Conservation (phyloP, 2,329 filamentous ascomycete genomes). For the Phyllosticta ampelicida region DNA sequence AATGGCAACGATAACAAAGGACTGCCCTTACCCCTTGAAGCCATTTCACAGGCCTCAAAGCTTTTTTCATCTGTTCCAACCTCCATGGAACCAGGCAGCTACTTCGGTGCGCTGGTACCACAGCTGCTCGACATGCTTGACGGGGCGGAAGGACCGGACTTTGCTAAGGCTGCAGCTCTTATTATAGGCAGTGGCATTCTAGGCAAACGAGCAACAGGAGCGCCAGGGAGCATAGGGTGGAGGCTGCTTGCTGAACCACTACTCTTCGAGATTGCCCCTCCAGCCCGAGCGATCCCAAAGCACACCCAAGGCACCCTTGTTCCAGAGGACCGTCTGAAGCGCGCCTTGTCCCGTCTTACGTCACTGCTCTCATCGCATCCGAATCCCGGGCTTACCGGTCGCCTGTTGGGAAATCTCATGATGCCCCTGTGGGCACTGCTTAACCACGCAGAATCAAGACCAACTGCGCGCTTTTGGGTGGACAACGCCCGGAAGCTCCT, state of each 20-base stretch:
- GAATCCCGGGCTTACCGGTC: constrained; percentile 53
- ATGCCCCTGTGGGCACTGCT: constrained; percentile 54
- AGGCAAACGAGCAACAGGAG: constrained; percentile 51
- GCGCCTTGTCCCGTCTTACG: constrained; percentile 45
- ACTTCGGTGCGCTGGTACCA: constrained; percentile 50
- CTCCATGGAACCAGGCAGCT: constrained; percentile 43
- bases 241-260: constrained; percentile 50
- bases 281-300: not conserved
- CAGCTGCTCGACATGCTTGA: constrained; percentile 54
- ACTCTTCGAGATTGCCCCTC: constrained; percentile 38
- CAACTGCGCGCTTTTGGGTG: constrained; percentile 29
- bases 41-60: constrained; percentile 51
- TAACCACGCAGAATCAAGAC: constrained; percentile 35
- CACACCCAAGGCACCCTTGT: constrained; percentile 21
- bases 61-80: constrained; percentile 51
- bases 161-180: constrained; percentile 49
- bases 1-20: constrained; percentile 30
- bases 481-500: constrained; percentile 41
- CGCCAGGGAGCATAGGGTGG: constrained; percentile 53
- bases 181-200: constrained; percentile 58
- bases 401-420: constrained; percentile 49
- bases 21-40: constrained; percentile 57
- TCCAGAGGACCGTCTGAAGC: constrained; percentile 36
- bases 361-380: constrained; percentile 52
- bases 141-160: constrained; percentile 46